These are phyloP conservation scores for Paxillus rubicundulus DNA, from an alignment of 768 basidiomycete species.

Conservation along the genomic window DNA sequence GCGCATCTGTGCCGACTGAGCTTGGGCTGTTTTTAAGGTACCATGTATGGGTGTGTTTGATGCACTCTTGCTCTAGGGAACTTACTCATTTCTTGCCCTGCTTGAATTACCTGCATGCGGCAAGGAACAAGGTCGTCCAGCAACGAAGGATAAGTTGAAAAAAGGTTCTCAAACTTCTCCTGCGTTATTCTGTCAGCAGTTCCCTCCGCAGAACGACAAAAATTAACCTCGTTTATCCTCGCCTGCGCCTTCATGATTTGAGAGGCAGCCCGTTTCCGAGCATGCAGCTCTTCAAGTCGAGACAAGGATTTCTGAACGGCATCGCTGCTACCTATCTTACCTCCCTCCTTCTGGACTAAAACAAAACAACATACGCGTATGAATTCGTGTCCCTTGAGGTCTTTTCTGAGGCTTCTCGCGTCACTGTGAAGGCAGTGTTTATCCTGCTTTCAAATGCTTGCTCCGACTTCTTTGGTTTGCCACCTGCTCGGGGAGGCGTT, in stretches of 20 bases:
- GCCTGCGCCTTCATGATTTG: conserved; percentile 8
- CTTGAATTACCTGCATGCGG: conserved; percentile 30
- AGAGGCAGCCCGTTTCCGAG: conserved; percentile 8
- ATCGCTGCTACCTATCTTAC: conserved; percentile 15
- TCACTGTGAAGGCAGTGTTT: conserved; percentile 14
- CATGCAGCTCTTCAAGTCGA: conserved; percentile 22
- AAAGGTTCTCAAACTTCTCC: conserved; percentile 23
- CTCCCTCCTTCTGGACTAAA: neutral
- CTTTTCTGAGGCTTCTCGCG: conserved; percentile 10
- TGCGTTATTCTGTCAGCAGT: conserved; percentile 9
- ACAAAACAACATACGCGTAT: conserved; percentile 22
- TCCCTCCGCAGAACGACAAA: neutral
- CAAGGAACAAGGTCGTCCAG: conserved; percentile 33
- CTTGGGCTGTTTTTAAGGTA: conserved; percentile 26
- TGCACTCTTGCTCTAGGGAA: neutral
- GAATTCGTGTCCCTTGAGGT: conserved; percentile 26
- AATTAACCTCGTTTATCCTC: conserved; percentile 16
- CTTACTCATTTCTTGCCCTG: conserved; percentile 35
- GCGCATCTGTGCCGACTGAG: conserved; percentile 30
- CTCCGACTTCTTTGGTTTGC: conserved; percentile 10
- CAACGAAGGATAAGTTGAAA: conserved; percentile 22
- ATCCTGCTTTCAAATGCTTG: conserved; percentile 21
- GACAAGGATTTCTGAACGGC: conserved; percentile 14
- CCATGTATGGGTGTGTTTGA: conserved; percentile 4
- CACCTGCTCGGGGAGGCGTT: neutral